These are phyloP conservation scores for Eremomyces bilateralis DNA, from an alignment of 495 filamentous ascomycete genomes.

Conservation along the genomic window DNA sequence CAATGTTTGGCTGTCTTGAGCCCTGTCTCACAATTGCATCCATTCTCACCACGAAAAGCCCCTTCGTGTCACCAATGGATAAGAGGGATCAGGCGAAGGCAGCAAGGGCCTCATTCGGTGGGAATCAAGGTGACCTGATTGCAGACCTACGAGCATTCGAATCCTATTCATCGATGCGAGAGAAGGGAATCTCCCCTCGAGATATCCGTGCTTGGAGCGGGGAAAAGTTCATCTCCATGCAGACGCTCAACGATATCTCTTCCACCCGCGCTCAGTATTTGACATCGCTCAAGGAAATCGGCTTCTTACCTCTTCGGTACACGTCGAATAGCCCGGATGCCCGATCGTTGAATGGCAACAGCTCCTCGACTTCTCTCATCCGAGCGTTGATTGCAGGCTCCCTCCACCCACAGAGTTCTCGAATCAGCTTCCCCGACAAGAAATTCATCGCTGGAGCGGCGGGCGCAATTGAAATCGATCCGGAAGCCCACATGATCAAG, in stretches of 20 bases:
- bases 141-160: constrained; percentile 70
- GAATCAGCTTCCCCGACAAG: constrained; percentile 83
- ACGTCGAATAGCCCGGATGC: background rate
- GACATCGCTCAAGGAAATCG: constrained; percentile 64
- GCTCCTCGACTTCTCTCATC: constrained; percentile 36
- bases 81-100: constrained; percentile 65
- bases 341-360: constrained; percentile 20
- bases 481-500: constrained; percentile 75
- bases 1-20: constrained; percentile 79
- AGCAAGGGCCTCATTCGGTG: constrained; percentile 46
- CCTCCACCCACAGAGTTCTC: constrained; percentile 76
- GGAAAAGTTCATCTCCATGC: constrained; percentile 67
- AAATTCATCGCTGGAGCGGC: constrained; percentile 71
- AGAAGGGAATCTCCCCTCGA: constrained; percentile 27
- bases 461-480: constrained; percentile 78
- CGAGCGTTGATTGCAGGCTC: constrained; percentile 77
- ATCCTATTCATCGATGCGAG: constrained; percentile 46
- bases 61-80: constrained; percentile 62
- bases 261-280: constrained; percentile 72
- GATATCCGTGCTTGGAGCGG: constrained; percentile 59
- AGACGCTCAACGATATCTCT: constrained; percentile 68
- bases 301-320: constrained; percentile 42
- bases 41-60: constrained; percentile 63
- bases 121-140: constrained; percentile 67
- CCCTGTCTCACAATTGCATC: constrained; percentile 75